Evolutionary conservation across 1,139 yeast genomes (phyloP).

Genomic region (Geotrichum macrosporum): DNA sequence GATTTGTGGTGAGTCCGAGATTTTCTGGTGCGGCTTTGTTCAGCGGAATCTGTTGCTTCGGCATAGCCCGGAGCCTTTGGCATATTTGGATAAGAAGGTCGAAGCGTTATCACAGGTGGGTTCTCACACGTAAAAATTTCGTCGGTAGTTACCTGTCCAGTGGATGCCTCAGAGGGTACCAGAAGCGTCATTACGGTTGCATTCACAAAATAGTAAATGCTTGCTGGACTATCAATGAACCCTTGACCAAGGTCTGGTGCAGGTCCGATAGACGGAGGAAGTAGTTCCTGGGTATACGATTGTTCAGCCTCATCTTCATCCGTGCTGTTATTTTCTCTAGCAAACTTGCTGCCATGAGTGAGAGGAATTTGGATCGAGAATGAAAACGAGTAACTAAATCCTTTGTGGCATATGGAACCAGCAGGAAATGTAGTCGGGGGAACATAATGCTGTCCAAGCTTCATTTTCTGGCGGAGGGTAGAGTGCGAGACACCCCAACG

Average conservation of each 20-base stretch:
- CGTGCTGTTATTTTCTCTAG: too few species aligned
- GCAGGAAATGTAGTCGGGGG: conserved; percentile 3
- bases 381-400: conserved; percentile 7
- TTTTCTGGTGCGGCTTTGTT: not conserved
- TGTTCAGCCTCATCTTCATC: too few species aligned
- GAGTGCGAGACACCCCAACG: conserved; percentile 3
- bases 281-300: not conserved
- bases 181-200: conserved; percentile 5
- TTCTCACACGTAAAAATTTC: not conserved
- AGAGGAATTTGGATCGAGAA: conserved; percentile 14
- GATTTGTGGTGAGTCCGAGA: not conserved
- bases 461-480: not conserved
- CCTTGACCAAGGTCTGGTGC: not conserved
- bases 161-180: not conserved
- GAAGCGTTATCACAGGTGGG: conserved; percentile 2
- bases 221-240: not conserved
- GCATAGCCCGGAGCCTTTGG: conserved; percentile 3
- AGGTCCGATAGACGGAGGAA: conserved; percentile 14
- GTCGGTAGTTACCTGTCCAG: not conserved
- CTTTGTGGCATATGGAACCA: conserved; percentile 4
- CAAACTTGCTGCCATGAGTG: not conserved
- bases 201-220: conserved; percentile 14
- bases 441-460: conserved; percentile 1
- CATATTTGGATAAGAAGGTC: conserved; percentile 8
- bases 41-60: not conserved